A percentile compares a stretch with the other conserved stretches of the same genome.
phyloP scores from a whole-genome alignment of 2,329 filamentous ascomycete genomes.

The Dendrostoma leiphaemia region DNA sequence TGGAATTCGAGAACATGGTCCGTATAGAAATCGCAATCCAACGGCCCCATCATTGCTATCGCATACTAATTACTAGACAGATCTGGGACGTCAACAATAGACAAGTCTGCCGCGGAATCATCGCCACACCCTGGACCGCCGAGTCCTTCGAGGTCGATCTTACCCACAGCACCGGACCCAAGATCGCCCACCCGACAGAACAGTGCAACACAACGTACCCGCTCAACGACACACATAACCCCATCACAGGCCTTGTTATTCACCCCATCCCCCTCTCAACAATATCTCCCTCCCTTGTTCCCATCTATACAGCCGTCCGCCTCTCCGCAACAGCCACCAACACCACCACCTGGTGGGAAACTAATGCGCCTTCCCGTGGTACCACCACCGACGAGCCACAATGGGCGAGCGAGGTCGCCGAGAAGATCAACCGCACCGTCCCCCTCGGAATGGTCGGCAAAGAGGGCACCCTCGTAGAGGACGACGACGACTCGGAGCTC shows the following conservation, averaged over 20 bases:
- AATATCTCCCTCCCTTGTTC: slow-evolving; percentile 30
- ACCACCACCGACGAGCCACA: slow-evolving; percentile 28
- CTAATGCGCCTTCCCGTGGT: slow-evolving; percentile 35
- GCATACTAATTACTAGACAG: slow-evolving; percentile 25
- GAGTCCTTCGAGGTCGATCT: slow-evolving; percentile 51
- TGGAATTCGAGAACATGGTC: slow-evolving; percentile 55
- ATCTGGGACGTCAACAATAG: slow-evolving; percentile 38
- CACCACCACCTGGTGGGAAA: slow-evolving; percentile 49
- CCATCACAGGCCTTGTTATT: slow-evolving; percentile 50
- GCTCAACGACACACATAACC: slow-evolving; percentile 35
- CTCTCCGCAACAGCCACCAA: slow-evolving; percentile 51
- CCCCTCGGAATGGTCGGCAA: slow-evolving; percentile 44
- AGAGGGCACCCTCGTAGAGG: slow-evolving; percentile 31
- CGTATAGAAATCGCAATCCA: too few relatives aligned
- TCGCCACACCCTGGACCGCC: slow-evolving; percentile 49
- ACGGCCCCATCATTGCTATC: background rate
- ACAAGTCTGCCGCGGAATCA: slow-evolving; percentile 49
- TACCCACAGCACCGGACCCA: slow-evolving; percentile 17
- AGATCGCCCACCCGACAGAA: slow-evolving; percentile 36
- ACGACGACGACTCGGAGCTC: slow-evolving; percentile 27
- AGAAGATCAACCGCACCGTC: slow-evolving; percentile 42
- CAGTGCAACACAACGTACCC: slow-evolving; percentile 47
- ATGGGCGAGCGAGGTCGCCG: slow-evolving; percentile 48
- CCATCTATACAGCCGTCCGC: slow-evolving; percentile 51
- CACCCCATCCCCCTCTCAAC: slow-evolving; percentile 33